Evolutionary conservation across 805 yeast genomes (phyloP), one percentile per base, ranked within the genome.

Genomic region (Cyberlindnera petersonii): DNA sequence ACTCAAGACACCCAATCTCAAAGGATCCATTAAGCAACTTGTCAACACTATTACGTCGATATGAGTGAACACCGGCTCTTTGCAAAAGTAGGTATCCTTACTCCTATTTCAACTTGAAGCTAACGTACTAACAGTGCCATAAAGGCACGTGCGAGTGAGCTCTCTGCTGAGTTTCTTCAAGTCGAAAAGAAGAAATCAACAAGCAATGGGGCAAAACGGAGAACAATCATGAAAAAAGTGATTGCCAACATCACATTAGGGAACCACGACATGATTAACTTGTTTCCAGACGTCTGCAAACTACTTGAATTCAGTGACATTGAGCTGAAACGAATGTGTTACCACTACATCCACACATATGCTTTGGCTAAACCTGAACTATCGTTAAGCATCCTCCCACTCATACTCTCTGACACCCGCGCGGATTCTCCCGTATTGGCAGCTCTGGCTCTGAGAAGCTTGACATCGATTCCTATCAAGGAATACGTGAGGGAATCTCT

Each of bases 221-320:
- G 72, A 49, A 62, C 65, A 9, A 71, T 79, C 1, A 58, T 91
- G 53, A 81, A 80, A 58, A 84, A 83, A 53, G 73, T 87, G 20
- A 69, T 89, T 7, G 91, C 95, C 30, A 89, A 88, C 60, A 72
- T 87, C 60, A 82, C 94, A 6, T 70, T 87, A 61, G 87, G 88
- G 35, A 86, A 86, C 58, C 72, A 72, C 40, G 96, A 91, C 55
- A 76, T 88, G 75, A 68, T 77, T 9, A 58, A 64, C 15, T 57
- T 91, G 39, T 74, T 81, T 53, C 79, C 80, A 1, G 94, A 86
- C 36, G 72, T 86, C 6, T 43, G 76, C 6, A 55, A 59, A 24
- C 61, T 80, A n/a, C 64, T 83, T 53, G 66, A 68, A 32, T 61
- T 68, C 41, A 72, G 72, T 48, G 95, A 86, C 60, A 42, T 78